These are phyloP conservation scores for Alternaria arbusti DNA, from an alignment of 2,329 filamentous ascomycete species.

Conservation along the genomic window DNA sequence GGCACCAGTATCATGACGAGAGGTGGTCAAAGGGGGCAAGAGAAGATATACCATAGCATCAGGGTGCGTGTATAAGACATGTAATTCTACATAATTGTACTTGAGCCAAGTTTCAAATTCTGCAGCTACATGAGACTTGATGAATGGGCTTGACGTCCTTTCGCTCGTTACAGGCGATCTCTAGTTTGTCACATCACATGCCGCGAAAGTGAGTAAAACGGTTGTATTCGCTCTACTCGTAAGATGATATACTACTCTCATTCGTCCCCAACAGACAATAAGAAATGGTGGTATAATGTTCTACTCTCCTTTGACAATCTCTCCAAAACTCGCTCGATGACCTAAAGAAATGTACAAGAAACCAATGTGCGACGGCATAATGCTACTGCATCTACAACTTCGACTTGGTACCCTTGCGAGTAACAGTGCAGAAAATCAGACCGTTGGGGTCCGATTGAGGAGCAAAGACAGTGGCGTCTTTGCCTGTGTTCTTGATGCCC, in stretches of 20 bases:
- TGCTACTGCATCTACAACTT: constrained; percentile 48
- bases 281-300: constrained; percentile 34
- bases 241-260: constrained; percentile 21
- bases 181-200: not conserved
- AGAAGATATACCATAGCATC: not conserved
- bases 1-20: constrained; percentile 27
- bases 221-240: constrained; percentile 1
- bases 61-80: not conserved
- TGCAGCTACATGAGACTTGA: not conserved
- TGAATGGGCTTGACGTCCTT: not conserved
- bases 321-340: constrained; percentile 17
- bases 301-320: constrained; percentile 30
- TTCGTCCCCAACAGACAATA: constrained; percentile 12
- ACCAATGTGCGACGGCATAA: constrained; percentile 12
- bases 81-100: not conserved
- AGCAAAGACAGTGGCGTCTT: constrained; percentile 93
- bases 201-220: not conserved
- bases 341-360: constrained; percentile 23
- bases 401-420: constrained; percentile 59
- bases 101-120: not conserved
- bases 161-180: not conserved
- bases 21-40: not conserved
- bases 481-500: constrained; percentile 90
- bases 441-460: constrained; percentile 94
- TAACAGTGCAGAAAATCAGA: constrained; percentile 91